Evolutionary conservation across 495 filamentous ascomycete species (phyloP).

Genomic region (Endocarpon pusillum): DNA sequence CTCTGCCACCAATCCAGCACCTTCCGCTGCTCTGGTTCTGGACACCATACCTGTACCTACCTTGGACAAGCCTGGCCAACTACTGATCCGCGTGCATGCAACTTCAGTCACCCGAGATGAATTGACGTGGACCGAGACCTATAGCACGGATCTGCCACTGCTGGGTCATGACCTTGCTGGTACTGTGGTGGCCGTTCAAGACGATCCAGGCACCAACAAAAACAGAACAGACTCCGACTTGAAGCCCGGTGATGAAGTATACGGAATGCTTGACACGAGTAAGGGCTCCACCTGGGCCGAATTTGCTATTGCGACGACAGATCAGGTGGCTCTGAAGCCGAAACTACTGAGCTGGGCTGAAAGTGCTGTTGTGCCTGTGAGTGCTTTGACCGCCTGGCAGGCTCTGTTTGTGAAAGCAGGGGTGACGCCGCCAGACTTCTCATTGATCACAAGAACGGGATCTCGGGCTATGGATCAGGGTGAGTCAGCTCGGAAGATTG

Average conservation of each 20-base stretch:
- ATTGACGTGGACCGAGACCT: constrained; percentile 21
- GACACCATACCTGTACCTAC: constrained; percentile 16
- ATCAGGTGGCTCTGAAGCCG: constrained; percentile 33
- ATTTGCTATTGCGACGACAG: constrained; percentile 31
- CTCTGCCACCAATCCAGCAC: constrained; percentile 19
- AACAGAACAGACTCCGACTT: constrained; percentile 7
- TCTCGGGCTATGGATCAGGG: background rate
- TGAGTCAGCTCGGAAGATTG: constrained; percentile 23
- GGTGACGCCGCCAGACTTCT: constrained; percentile 18
- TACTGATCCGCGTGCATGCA: constrained; percentile 17
- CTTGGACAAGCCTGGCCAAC: constrained; percentile 7
- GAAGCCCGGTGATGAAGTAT: constrained; percentile 18
- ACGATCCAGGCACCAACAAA: too few relatives aligned
- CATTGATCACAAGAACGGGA: background rate
- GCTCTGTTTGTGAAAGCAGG: constrained; percentile 37
- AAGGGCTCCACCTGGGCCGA: constrained; percentile 21
- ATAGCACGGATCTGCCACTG: constrained; percentile 12
- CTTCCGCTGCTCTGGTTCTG: constrained; percentile 16
- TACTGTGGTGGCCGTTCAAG: constrained; percentile 14
- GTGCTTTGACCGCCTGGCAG: constrained; percentile 39
- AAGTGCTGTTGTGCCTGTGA: constrained; percentile 34
- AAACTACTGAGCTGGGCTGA: constrained; percentile 28
- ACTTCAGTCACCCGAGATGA: constrained; percentile 18
- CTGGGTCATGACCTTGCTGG: constrained; percentile 31
- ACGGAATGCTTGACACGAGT: constrained; percentile 15